These are phyloP conservation scores for Castanea sativa DNA, from an alignment of 306 rosid species.

Conservation along the genomic window DNA sequence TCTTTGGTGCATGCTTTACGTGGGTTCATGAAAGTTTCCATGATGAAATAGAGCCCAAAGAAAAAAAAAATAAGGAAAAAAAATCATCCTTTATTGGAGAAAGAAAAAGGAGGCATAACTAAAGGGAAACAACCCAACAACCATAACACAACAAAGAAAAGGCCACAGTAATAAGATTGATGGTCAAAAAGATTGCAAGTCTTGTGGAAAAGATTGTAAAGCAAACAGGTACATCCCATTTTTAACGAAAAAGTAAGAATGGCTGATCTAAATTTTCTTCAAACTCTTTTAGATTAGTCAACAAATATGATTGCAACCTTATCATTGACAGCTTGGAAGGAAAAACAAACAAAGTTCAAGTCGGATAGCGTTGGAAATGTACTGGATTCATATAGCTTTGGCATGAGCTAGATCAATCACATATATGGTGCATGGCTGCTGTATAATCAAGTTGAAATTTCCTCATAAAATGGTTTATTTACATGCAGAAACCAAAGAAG, in stretches of 20 bases:
- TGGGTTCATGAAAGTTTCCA: background rate
- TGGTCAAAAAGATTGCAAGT: constrained; percentile 67
- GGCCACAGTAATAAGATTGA: constrained; percentile 38
- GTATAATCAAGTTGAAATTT: too few relatives aligned
- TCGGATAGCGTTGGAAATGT: constrained; percentile 27
- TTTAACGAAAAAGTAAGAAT: constrained; percentile 33
- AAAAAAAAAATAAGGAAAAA: background rate
- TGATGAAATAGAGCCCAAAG: background rate
- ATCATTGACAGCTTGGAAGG: constrained; percentile 55
- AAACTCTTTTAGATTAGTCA: constrained; percentile 50
- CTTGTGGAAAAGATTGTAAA: constrained; percentile 51
- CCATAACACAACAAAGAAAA: constrained; percentile 45
- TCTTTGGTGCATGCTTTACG: too few relatives aligned
- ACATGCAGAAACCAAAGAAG: too few relatives aligned
- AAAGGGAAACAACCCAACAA: constrained; percentile 43
- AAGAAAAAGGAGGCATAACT: constrained; percentile 24
- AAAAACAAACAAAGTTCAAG: constrained; percentile 24
- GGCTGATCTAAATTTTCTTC: constrained; percentile 38
- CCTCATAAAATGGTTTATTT: too few relatives aligned
- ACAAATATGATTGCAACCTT: constrained; percentile 62
- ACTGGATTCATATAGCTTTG: constrained; percentile 15
- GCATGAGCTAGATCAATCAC: constrained; percentile 48
- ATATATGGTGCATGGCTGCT: too few relatives aligned
- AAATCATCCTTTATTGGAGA: constrained; percentile 26
- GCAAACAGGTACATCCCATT: constrained; percentile 42